phyloP scores from a whole-genome alignment of 768 basidiomycete species.

The Pleurotus cornucopiae region DNA sequence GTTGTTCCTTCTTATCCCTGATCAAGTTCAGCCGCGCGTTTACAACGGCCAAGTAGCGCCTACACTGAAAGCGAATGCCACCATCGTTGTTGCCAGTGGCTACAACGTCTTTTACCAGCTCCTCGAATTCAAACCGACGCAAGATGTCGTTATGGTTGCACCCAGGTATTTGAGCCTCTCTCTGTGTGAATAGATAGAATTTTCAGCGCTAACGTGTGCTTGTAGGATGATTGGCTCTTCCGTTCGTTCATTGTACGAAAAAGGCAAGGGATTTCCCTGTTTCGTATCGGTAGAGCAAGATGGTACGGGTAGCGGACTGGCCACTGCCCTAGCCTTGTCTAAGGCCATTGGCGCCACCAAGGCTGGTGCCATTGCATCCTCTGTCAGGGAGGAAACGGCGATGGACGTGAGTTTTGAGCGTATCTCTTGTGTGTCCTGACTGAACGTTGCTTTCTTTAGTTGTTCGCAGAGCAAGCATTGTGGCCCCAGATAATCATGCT shows the following conservation, averaged over 20 bases:
- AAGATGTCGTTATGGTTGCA: slow-evolving; percentile 66
- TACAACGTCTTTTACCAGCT: slow-evolving; percentile 64
- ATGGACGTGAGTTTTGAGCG: slow-evolving; percentile 40
- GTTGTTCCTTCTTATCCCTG: slow-evolving; percentile 58
- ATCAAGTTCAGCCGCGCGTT: slow-evolving; percentile 60
- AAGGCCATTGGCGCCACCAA: slow-evolving; percentile 59
- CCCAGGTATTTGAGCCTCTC: slow-evolving; percentile 36
- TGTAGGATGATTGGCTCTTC: slow-evolving; percentile 64
- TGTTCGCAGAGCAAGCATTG: slow-evolving; percentile 46
- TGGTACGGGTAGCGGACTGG: slow-evolving; percentile 44
- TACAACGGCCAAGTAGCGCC: slow-evolving; percentile 55
- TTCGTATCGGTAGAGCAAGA: slow-evolving; percentile 64
- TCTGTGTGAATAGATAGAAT: background rate
- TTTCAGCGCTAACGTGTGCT: background rate
- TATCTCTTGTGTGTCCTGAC: background rate
- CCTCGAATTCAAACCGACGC: slow-evolving; percentile 45
- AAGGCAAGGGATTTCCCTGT: slow-evolving; percentile 59
- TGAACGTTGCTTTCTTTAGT: background rate
- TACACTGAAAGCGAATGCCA: slow-evolving; percentile 40
- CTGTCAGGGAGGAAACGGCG: slow-evolving; percentile 56
- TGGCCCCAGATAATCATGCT: slow-evolving; percentile 68
- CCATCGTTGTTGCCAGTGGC: slow-evolving; percentile 58
- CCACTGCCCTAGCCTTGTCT: slow-evolving; percentile 48
- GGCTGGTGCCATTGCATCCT: slow-evolving; percentile 60
- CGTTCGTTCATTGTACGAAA: slow-evolving; percentile 56